Base-by-base conservation (phyloP, 225 moss, liverwort and hornwort genomes). In the Asterella californica region DNA sequence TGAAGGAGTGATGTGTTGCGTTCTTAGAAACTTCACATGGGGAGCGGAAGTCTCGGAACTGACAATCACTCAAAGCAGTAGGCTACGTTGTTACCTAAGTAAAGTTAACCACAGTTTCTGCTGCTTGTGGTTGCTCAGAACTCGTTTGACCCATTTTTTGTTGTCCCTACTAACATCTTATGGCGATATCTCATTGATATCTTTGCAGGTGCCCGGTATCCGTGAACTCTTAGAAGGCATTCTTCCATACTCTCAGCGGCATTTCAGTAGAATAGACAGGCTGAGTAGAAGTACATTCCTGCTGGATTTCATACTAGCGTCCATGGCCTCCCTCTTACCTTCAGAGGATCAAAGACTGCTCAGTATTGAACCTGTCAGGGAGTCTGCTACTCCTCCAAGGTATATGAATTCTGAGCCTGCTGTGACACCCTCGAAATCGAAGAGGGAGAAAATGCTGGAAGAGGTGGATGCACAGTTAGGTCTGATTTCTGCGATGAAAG, bases 161-260 rank as follows among this genome's bases (percentile, higher is more conserved):
- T 0, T 36, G 33, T 36, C 15, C 15, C 29, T 14, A 29, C 14
- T 66, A 2, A 34, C 10, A 30, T 33, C 29, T 33, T 6, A 34
- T 66, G 18, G 17, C 3, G 5, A 52, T 52, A 11, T 52, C 15
- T 21, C 15, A 36, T 4, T 37, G 10, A 22, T n/a, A 9, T 34
- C 52, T 60, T 38, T 74, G 78, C 87, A 97, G 96, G 84, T 95
- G 46, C 94, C 91, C 79, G 94, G 94, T 81, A 85, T 91, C 27
- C 86, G 91, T 67, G 94, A 99, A 55, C 83, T 95, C 15, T 89
- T 99, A 80, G 94, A 99, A 88, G 94, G 97, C 72, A 81, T 99
- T 81, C 74, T 89, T 38, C 94, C 97, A 5, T 99, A 99, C 69
- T 90, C 93, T 32, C 91, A 93, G 85, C 85, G 97, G 70, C 97